A percentile compares a stretch with the other conserved stretches of the same genome.
Conservation (phyloP, 1,284 basidiomycete species). For the Tausonia pullulans region DNA sequence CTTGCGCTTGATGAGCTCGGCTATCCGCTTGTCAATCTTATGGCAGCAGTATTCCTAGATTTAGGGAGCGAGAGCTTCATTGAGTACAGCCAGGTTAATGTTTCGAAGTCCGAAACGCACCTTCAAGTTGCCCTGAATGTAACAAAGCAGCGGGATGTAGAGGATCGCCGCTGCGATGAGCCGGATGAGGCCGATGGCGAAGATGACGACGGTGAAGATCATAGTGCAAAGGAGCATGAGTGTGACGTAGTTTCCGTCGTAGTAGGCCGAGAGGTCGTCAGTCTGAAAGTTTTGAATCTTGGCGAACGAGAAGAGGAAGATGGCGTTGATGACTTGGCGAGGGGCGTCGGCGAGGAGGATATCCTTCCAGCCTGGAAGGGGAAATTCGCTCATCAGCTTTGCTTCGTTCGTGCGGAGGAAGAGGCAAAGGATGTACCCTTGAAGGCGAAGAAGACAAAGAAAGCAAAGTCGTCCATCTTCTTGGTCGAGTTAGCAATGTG, state of each 20-base stretch:
- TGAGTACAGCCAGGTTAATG: background rate
- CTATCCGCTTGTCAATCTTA: constrained; percentile 97
- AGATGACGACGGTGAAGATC: constrained; percentile 80
- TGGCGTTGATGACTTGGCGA: constrained; percentile 89
- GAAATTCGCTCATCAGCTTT: background rate
- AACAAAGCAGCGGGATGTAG: constrained; percentile 84
- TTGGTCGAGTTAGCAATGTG: constrained; percentile 94
- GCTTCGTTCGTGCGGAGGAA: background rate
- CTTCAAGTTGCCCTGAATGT: constrained; percentile 93
- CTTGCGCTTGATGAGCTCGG: constrained; percentile 82
- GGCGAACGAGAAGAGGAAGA: constrained; percentile 86
- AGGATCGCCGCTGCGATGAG: constrained; percentile 72
- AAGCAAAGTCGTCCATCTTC: constrained; percentile 91
- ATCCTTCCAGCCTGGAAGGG: constrained; percentile 75
- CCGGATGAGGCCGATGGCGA: constrained; percentile 67
- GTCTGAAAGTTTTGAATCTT: constrained; percentile 57
- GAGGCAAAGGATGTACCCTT: constrained; percentile 54
- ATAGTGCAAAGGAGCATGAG: constrained; percentile 76
- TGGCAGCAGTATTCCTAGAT: constrained; percentile 90
- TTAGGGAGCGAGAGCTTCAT: constrained; percentile 10
- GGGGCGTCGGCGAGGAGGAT: constrained; percentile 90
- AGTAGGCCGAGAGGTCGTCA: constrained; percentile 52
- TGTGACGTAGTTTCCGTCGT: constrained; percentile 51
- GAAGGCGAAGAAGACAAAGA: constrained; percentile 99
- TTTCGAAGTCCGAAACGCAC: constrained; percentile 32